Evolutionary conservation across 2,329 filamentous ascomycete species (phyloP), one percentile per base, ranked within the genome.

Genomic region (Coniella vitis): DNA sequence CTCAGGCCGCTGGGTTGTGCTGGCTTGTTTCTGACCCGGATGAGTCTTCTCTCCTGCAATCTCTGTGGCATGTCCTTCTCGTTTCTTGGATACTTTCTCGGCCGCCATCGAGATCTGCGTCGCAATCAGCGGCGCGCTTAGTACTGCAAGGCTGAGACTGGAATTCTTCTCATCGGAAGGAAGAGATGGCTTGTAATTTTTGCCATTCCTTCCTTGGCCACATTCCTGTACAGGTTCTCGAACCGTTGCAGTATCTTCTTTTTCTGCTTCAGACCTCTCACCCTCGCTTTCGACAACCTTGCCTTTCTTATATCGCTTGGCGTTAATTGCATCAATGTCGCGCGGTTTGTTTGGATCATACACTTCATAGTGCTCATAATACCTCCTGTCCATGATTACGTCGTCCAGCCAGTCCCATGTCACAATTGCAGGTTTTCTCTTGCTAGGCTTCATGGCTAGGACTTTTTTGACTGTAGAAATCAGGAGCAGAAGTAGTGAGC

Each of bases 381-480:
- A 38, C 37, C 21, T 40, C 14, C 14, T 31, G 37, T 39, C 44
- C 10, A 38, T 48, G 32, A 69, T 63, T 2, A 70, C 76, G 47
- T 74, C 69, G 40, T 76, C 71, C 43, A 78, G 72, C 77, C 76
- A 80, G 60, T 79, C 74, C 34, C 64, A 61, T 16, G 67, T 65
- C 7, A 80, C 68, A 14, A 80, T 64, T 60, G 34, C 69, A 56
- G 14, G 53, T 52, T 62, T 65, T 34, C 63, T 65, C 7, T 49
- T 51, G 14, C 45, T 34, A 17, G 17, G 29, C 38, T 25, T 32
- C 38, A 39, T 22, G 14, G 57, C 41, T 60, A 62, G 21, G 72
- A 59, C 46, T 62, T 67, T 45, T 76, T 70, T 67, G 37, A 3
- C 5, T 32, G 2, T 13, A 17, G 20, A 2, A 16, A 3, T 13